Evolutionary conservation across 2,329 filamentous ascomycete species (phyloP), one percentile per base, ranked within the genome.

Genomic region (Pestalotiopsis sp.): DNA sequence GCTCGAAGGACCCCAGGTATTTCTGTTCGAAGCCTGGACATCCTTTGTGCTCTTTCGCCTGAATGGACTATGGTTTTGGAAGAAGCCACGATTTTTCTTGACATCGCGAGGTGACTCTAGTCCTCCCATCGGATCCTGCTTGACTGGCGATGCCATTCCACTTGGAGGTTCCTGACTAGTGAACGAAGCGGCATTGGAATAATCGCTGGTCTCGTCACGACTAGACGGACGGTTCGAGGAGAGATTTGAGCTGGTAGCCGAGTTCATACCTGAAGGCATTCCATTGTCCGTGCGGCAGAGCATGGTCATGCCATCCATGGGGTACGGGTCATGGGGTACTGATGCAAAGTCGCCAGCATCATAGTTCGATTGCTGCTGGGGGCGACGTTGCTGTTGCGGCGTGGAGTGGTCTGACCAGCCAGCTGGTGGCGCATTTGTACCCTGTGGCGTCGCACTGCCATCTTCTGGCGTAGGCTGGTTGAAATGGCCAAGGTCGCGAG

Each of bases 281-380:
- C 75, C 76, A 61, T 90, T 62, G 20, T 90, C 92, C 52, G 93
- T 91, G 69, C 94, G 90, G 81, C 95, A 98, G 71, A 98, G 92
- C 89, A 98, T 97, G 0, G 95, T 98, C 94, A 98, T 98, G 4
- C 95, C 95, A 78, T 98, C 95, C 79, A 92, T 89, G 0, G 95
- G 95, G 78, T 98, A 98, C 11, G 96, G 94, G 74, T 98, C 97
- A 75, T 98, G 94, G 14, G 95, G 94, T 2, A 97, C 88, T 14
- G 89, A 82, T 4, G 90, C 85, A 69, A 93, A 89, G 72, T 94
- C 90, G 68, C 82, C 84, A 52, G 79, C 73, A 69, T 90, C 88
- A 65, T 87, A 83, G 38, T 80, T 78, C n/a, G 76, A 63, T 56
- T 87, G 83, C 52, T 80, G 79, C 67, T 76, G 76, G 1, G 36